These are phyloP conservation scores for Tagetes patula DNA, from an alignment of 129 eudicot species.

Conservation along the genomic window DNA sequence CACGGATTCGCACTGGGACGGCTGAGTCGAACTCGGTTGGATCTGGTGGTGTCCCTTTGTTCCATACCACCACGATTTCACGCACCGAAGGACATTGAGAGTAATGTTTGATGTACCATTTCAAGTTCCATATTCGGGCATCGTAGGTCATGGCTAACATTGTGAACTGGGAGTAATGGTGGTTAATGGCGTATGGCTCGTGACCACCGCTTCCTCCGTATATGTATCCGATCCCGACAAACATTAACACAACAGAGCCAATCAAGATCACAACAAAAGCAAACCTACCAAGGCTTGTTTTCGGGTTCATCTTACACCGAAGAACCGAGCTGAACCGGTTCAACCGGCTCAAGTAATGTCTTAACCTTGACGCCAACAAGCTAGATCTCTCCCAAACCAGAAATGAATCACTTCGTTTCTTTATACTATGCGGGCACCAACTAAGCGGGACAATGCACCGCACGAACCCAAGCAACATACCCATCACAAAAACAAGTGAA, in stretches of 20 bases:
- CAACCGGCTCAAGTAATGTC: slow-evolving; percentile 40
- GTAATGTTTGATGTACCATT: slow-evolving; percentile 70
- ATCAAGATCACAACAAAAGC: slow-evolving; percentile 39
- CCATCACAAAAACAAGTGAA: slow-evolving; percentile 49
- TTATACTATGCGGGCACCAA: slow-evolving; percentile 43
- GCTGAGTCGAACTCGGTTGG: slow-evolving; percentile 58
- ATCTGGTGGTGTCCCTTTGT: slow-evolving; percentile 74
- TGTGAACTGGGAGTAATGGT: slow-evolving; percentile 81
- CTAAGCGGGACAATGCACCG: slow-evolving; percentile 63
- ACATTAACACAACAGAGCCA: slow-evolving; percentile 44
- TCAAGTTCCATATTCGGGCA: slow-evolving; percentile 88
- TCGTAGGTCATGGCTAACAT: slow-evolving; percentile 79
- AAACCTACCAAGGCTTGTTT: slow-evolving; percentile 45
- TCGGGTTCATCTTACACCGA: slow-evolving; percentile 63
- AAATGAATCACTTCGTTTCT: slow-evolving; percentile 67
- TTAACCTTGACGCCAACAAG: slow-evolving; percentile 33
- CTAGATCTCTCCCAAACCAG: slow-evolving; percentile 64
- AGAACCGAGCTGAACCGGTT: slow-evolving; percentile 53
- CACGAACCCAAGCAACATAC: slow-evolving; percentile 66
- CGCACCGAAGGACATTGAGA: slow-evolving; percentile 82
- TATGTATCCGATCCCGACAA: slow-evolving; percentile 48
- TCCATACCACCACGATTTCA: slow-evolving; percentile 88
- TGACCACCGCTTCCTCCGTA: slow-evolving; percentile 78
- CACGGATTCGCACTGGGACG: slow-evolving; percentile 76
- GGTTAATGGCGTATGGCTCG: slow-evolving; percentile 52